Base-by-base conservation (phyloP, 495 filamentous ascomycete species). In the Margaritispora aquatica region DNA sequence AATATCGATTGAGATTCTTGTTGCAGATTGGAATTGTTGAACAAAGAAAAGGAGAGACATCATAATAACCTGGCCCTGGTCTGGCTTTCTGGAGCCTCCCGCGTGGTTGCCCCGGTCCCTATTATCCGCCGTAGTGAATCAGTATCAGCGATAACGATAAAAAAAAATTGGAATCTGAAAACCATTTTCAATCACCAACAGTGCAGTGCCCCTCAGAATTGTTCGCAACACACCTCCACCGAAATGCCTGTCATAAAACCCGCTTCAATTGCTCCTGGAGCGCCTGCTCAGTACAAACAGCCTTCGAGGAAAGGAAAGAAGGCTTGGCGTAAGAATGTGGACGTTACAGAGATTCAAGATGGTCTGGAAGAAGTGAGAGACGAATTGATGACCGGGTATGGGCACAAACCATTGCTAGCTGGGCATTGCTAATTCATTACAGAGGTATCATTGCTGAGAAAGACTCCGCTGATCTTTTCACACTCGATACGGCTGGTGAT, bases 241-340 rank as follows among this genome's bases (percentile, higher is more conserved):
- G n/a, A 44, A 17, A 69, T 69, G 67, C 62, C 67, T 22, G 52
- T 68, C n/a, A 54, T 68, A 19, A 63, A 58, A 48, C 60, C 62
- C 3, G 57, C 64, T 26, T 66, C 67, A 22, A 69, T 64, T 23
- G 63, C 73, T 3, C 71, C 70, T 26, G 68, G 73, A 8, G 75
- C 74, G 19, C 79, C 80, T 46, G 67, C 75, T 51, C 78, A 80
- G 46, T 74, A 77, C 69, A 92, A 86, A 63, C 94, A 97, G 71
- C 85, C 92, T 44, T 96, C 92, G 11, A 80, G 94, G 67, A 98
- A 97, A 72, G 93, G 94, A 61, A 98, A 98, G 76, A 96, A 92
- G 73, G 94, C 94, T 20, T 98, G 94, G 94, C 81, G 94, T 64
- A 98, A 97, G 72, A 95, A 98, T 76, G 89, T 97, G 67, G 91